A percentile compares a stretch with the other conserved stretches of the same genome.
phyloP scores from a whole-genome alignment of 345 rosid genomes.

The Citrus inodora region DNA sequence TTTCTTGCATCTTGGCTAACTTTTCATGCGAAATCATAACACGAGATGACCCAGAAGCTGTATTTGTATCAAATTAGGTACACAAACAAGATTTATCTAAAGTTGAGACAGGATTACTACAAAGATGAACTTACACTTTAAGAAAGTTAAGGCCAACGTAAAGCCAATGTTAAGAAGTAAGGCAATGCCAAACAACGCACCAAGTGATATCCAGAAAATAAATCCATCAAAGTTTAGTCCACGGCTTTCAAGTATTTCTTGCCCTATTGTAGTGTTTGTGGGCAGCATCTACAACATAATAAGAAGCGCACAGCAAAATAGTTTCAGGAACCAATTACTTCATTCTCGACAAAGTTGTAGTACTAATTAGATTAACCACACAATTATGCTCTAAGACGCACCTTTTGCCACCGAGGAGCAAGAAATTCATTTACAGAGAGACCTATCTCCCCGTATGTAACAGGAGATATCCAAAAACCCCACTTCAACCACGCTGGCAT shows the following conservation, averaged over 20 bases:
- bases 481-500: conserved; percentile 74
- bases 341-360: not conserved
- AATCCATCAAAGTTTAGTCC: conserved; percentile 53
- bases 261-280: conserved; percentile 47
- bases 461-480: conserved; percentile 73
- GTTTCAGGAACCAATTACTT: not conserved
- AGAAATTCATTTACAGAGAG: conserved; percentile 64
- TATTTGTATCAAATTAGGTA: conserved; percentile 3
- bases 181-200: conserved; percentile 54
- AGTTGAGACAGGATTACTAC: not conserved
- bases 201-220: conserved; percentile 63
- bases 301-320: not conserved
- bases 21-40: conserved; percentile 65
- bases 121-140: conserved; percentile 48
- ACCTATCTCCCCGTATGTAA: conserved; percentile 63
- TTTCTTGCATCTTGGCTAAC: conserved; percentile 45
- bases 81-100: not conserved
- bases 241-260: conserved; percentile 48
- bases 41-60: conserved; percentile 74
- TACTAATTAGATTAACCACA: no score
- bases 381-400: conserved; percentile 5
- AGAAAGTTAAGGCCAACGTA: conserved; percentile 60
- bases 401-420: conserved; percentile 71
- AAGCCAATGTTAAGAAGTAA: conserved; percentile 61
- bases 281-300: conserved; percentile 31